Evolutionary conservation across 2,329 filamentous ascomycete genomes (phyloP).

Genomic region (Stemphylium vesicarium): DNA sequence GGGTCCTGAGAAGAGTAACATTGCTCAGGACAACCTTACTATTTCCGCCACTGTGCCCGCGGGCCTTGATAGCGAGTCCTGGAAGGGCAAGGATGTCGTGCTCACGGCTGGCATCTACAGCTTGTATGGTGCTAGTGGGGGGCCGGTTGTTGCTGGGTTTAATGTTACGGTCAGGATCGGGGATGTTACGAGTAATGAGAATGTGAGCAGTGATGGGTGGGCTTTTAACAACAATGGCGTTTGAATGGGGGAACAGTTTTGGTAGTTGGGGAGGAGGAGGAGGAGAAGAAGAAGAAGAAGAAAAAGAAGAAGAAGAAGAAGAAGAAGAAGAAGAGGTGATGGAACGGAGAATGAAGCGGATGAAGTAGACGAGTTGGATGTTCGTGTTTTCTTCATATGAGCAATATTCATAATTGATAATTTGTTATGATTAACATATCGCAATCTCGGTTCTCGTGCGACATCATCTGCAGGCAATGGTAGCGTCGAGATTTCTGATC

Average conservation of each 20-base stretch:
- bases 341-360: not conserved
- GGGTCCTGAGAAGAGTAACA: conserved; percentile 41
- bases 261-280: too few species aligned
- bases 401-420: not conserved
- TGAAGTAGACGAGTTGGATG: not conserved
- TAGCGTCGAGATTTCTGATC: too few species aligned
- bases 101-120: conserved; percentile 33
- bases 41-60: conserved; percentile 24
- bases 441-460: too few species aligned
- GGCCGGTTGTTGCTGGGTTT: conserved; percentile 19
- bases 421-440: too few species aligned
- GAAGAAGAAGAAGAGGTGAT: too few species aligned
- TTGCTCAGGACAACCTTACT: conserved; percentile 29
- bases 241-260: not conserved
- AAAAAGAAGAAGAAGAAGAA: too few species aligned
- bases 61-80: conserved; percentile 5
- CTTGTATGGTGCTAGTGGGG: conserved; percentile 32
- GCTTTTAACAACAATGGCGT: too few species aligned
- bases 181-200: conserved; percentile 16
- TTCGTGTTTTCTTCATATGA: not conserved
- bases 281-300: too few species aligned
- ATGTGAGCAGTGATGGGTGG: conserved; percentile 10
- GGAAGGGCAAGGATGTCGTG: conserved; percentile 22
- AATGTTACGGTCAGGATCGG: conserved; percentile 31
- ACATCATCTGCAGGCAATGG: too few species aligned